Percentiles rank a stretch among this genome's conserved stretches.
These are phyloP conservation scores for Candida saitoana DNA, from an alignment of 805 yeast species.

Conservation along the genomic window DNA sequence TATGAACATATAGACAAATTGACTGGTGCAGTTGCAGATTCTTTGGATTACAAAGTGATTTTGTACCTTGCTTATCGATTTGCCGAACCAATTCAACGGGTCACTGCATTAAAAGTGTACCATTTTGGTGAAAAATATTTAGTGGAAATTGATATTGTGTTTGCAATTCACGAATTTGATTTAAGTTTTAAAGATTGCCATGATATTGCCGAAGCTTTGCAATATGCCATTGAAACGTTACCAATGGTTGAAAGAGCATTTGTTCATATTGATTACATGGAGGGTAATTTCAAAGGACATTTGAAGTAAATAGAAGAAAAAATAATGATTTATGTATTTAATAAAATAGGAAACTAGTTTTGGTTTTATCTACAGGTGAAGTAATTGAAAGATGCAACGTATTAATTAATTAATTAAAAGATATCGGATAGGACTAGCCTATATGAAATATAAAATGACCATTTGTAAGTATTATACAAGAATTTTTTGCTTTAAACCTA, in stretches of 20 bases:
- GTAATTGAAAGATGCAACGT: slow-evolving; percentile 1
- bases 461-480: not conserved
- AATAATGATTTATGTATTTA: not conserved
- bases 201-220: slow-evolving; percentile 77
- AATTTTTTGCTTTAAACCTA: slow-evolving; percentile 5
- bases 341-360: no score
- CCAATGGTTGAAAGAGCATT: slow-evolving; percentile 78
- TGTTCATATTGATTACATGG: slow-evolving; percentile 70
- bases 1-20: slow-evolving; percentile 70
- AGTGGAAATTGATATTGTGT: slow-evolving; percentile 72
- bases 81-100: slow-evolving; percentile 59
- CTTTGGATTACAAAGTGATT: slow-evolving; percentile 59
- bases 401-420: slow-evolving; percentile 1
- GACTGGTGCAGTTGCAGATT: slow-evolving; percentile 68
- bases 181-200: slow-evolving; percentile 63
- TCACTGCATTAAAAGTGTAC: slow-evolving; percentile 66
- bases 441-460: slow-evolving; percentile 1
- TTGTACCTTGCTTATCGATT: slow-evolving; percentile 65
- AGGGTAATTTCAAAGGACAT: slow-evolving; percentile 41
- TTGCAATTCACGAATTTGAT: slow-evolving; percentile 38
- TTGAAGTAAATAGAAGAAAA: slow-evolving; percentile 16
- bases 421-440: slow-evolving; percentile 4
- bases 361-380: no score
- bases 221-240: slow-evolving; percentile 72
- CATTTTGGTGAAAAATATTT: slow-evolving; percentile 75